phyloP scores from a whole-genome alignment of 2,329 filamentous ascomycete species.

The Ophiostoma pallidulum region DNA sequence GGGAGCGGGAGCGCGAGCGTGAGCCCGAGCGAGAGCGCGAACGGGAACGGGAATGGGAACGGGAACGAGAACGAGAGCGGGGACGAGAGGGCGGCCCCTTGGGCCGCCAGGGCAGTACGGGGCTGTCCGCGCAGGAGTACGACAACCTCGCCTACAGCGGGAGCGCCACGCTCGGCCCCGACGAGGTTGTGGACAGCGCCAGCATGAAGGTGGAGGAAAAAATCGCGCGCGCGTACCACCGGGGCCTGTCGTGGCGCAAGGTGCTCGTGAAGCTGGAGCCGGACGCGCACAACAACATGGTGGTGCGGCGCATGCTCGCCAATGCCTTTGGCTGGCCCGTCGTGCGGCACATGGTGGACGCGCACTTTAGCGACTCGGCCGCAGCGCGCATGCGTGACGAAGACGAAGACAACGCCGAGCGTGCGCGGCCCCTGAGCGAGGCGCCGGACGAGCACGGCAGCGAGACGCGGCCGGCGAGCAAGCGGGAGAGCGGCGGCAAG shows the following conservation, averaged over 20 bases:
- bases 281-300: constrained; percentile 97
- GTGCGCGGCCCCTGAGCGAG: constrained; percentile 51
- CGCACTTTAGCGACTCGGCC: constrained; percentile 76
- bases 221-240: constrained; percentile 91
- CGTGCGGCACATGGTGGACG: constrained; percentile 86
- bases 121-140: constrained; percentile 38
- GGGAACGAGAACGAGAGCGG: neutral
- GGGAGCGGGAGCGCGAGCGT: neutral
- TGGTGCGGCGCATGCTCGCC: constrained; percentile 90
- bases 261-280: constrained; percentile 92
- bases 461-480: constrained; percentile 41
- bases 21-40: neutral
- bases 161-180: constrained; percentile 34
- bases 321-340: constrained; percentile 98
- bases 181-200: constrained; percentile 47
- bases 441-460: constrained; percentile 53
- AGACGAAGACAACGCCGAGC: constrained; percentile 56
- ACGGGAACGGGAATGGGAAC: neutral
- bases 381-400: constrained; percentile 58
- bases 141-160: constrained; percentile 42
- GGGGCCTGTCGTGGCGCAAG: constrained; percentile 87
- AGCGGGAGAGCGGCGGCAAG: neutral
- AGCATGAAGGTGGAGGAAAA: constrained; percentile 93
- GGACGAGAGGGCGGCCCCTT: constrained; percentile 2
- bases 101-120: constrained; percentile 34